Percentiles rank a stretch among this genome's conserved stretches.
Conservation (phyloP, 768 basidiomycete genomes). For the Clavaria fumosa region DNA sequence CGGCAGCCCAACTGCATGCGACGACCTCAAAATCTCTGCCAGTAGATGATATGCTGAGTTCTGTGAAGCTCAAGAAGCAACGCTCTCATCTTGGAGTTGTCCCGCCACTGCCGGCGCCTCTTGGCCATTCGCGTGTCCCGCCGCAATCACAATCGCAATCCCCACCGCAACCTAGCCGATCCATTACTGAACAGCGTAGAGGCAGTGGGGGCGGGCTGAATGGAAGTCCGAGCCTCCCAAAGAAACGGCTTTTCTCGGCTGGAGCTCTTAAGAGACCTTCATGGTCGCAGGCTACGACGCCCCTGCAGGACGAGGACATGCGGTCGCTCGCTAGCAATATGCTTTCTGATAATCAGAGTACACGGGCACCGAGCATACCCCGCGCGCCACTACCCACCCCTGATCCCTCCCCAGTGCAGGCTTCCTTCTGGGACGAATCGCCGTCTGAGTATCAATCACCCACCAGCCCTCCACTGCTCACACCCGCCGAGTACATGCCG, state of each 20-base stretch:
- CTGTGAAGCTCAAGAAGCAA: no score
- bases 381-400: conserved; percentile 11
- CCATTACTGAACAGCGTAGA: conserved; percentile 12
- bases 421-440: conserved; percentile 37
- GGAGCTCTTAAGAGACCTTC: conserved; percentile 38
- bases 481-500: conserved; percentile 33
- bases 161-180: neutral
- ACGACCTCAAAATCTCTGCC: no score
- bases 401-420: conserved; percentile 14
- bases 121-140: conserved; percentile 14
- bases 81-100: no score
- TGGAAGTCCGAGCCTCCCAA: conserved; percentile 15
- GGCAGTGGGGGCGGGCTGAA: conserved; percentile 20
- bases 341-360: conserved; percentile 30
- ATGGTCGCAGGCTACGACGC: conserved; percentile 25
- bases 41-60: no score
- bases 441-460: conserved; percentile 20
- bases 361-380: conserved; percentile 15
- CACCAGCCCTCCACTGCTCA: conserved; percentile 18
- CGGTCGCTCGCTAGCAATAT: conserved; percentile 39
- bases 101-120: no score
- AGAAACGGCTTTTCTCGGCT: conserved; percentile 52
- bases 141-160: conserved; percentile 5
- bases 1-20: no score
- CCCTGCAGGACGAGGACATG: conserved; percentile 40